Evolutionary conservation across 1,284 basidiomycete species (phyloP), one percentile per base, ranked within the genome.

Genomic region (Filobasidium uniguttulatum): DNA sequence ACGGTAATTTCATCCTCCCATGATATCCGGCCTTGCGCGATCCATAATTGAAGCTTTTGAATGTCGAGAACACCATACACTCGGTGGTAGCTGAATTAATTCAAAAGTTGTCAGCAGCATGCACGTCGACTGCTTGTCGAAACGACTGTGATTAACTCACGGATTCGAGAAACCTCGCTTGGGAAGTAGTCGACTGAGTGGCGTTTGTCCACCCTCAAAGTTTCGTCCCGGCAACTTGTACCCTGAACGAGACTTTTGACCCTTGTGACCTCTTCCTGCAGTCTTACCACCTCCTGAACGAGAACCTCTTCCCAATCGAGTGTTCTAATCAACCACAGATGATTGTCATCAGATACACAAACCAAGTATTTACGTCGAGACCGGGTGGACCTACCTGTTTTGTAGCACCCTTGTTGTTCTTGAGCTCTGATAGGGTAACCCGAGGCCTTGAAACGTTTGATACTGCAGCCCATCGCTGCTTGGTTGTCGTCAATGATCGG

Each of bases 201-300:
- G 86, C 20, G 90, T 96, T 68, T 97, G 93, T 57, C 93, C 93
- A 63, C 93, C 93, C 68, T 94, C 91, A 59, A 97, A 98, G 5
- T 82, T 81, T 26, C 79, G 75, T 57, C 77, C 80, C 23, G 88
- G 80, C 61, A 80, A 85, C n/a, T 89, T 86, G 59, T 86, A 83
- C 5, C 93, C 91, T 19, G 85, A 79, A 50, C 93, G 80, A 37
- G 91, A 83, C 55, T 91, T 93, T 68, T 94, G 90, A 61, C 93
- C 93, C 64, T 99, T 99, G 69, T 88, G 80, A 71, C 93, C 93
- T 49, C 88, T 79, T 55, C 89, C 89, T 3, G 90, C 82, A 0
- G 90, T 96, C 52, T 88, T 83, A 60, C 93, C 93, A 58, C 85
- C 78, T 26, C 83, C 84, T 1, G 88, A 90, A 19, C 84, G 84